phyloP scores from a whole-genome alignment of 2,329 filamentous ascomycete genomes.

The Alternaria solani region DNA sequence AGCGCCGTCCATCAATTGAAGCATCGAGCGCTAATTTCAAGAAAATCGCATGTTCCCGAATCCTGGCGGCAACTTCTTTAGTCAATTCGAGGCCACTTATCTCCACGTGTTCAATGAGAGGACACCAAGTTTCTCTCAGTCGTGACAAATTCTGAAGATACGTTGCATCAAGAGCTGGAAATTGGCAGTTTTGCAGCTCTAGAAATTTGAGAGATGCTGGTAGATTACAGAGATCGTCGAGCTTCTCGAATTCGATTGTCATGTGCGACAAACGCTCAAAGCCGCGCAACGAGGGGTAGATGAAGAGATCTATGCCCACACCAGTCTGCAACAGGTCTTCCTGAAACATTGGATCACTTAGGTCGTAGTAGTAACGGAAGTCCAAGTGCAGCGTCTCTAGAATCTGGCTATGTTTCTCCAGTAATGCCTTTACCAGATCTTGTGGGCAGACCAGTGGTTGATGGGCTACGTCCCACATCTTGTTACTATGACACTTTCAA shows the following conservation, averaged over 20 bases:
- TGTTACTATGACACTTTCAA: background rate
- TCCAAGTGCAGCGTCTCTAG: constrained; percentile 7
- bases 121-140: constrained; percentile 8
- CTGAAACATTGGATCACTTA: background rate
- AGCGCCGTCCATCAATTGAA: background rate
- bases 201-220: background rate
- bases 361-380: background rate
- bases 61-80: background rate
- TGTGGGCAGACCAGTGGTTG: constrained; percentile 3
- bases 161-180: background rate
- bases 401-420: constrained; percentile 1
- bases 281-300: background rate
- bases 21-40: background rate
- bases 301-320: background rate
- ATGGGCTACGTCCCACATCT: background rate
- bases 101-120: background rate
- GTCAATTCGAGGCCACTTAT: background rate
- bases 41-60: background rate
- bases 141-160: background rate
- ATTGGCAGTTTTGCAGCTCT: background rate
- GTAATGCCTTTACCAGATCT: constrained; percentile 12
- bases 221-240: background rate
- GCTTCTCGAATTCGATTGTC: constrained; percentile 7
- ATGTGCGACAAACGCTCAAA: constrained; percentile 4
- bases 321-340: background rate